Evolutionary conservation across 192 early-diverging fungal species (phyloP), one percentile per base, ranked within the genome.

Genomic region (Phycomyces nitens): DNA sequence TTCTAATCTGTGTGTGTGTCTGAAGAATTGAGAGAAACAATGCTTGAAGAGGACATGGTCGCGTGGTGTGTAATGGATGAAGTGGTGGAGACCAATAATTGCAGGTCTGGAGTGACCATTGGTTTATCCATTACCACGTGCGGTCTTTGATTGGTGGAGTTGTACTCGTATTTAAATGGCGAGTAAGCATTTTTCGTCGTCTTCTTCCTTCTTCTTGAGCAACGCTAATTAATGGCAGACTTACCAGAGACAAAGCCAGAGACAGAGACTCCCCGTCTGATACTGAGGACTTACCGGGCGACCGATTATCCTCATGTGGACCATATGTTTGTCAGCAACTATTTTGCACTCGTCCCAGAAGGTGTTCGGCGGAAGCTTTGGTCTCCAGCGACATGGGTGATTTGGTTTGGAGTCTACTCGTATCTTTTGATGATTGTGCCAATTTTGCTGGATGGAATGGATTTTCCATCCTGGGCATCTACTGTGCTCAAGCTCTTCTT

Each of bases 231-330:
- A 2, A 47, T 47, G 44, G 44, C 44, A 47, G 44, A 14, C 2
- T 34, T 7, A 34, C 44, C 3, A 18, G 44, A 47, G 4, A 47
- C 50, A 29, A 47, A 64, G 52, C 20, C 52, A 4, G 52, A 66
- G 14, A 27, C 34, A 16, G 60, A 43, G 5, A 56, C 41, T 2
- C 55, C 68, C 10, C 52, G 55, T 23, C 12, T 69, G 11, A 2
- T 67, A 23, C 60, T 76, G 18, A 51, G 74, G 18, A 60, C 69
- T n/a, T 76, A 71, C 56, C 60, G 62, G 34, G 55, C 68, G 3
- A 60, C 24, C 20, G 74, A 76, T 41, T 34, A 52, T 24, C 60
- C 60, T 40, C 51, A 63, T 50, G 74, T 67, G 23, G 51, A 71
- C 5, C 53, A 68, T 42, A 29, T 76, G 9, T 76, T 58, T 39